Conservation (phyloP, 2,329 filamentous ascomycete species). For the Neonectria punicea region DNA sequence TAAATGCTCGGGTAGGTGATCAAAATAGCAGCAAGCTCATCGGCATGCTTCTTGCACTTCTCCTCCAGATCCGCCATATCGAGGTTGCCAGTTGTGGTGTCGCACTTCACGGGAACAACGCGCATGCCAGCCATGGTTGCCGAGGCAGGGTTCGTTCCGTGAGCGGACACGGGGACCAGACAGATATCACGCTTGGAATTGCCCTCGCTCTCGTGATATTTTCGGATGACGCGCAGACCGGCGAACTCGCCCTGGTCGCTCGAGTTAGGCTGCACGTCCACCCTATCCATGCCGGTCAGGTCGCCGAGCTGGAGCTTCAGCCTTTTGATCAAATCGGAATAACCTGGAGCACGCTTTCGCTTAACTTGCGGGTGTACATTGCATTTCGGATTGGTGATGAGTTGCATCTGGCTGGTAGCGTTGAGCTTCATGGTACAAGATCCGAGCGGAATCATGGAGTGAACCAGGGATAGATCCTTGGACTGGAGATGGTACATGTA, state of each 20-base stretch:
- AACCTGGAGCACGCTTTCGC: not conserved
- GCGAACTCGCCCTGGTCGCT: conserved; percentile 96
- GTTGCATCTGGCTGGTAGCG: conserved; percentile 91
- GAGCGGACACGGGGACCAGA: conserved; percentile 92
- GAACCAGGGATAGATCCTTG: conserved; percentile 91
- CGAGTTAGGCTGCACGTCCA: conserved; percentile 93
- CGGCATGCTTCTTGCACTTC: conserved; percentile 89
- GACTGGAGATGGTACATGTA: conserved; percentile 95
- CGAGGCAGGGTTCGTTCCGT: conserved; percentile 95
- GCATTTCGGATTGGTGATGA: conserved; percentile 81
- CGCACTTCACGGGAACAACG: conserved; percentile 92
- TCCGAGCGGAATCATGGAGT: conserved; percentile 97
- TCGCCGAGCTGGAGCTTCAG: conserved; percentile 76
- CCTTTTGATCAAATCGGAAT: not conserved
- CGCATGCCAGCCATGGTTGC: conserved; percentile 97
- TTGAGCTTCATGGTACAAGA: conserved; percentile 99
- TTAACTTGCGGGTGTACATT: not conserved
- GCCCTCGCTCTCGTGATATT: conserved; percentile 73
- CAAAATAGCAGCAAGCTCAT: conserved; percentile 93
- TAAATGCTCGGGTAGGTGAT: conserved; percentile 96
- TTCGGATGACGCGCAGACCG: conserved; percentile 87
- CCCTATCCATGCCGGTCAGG: conserved; percentile 90
- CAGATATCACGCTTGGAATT: conserved; percentile 79
- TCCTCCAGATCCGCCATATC: conserved; percentile 86
- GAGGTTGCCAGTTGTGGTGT: conserved; percentile 86